Base-by-base conservation (phyloP, 179 eudicot genomes). In the Corrigiola litoralis region DNA sequence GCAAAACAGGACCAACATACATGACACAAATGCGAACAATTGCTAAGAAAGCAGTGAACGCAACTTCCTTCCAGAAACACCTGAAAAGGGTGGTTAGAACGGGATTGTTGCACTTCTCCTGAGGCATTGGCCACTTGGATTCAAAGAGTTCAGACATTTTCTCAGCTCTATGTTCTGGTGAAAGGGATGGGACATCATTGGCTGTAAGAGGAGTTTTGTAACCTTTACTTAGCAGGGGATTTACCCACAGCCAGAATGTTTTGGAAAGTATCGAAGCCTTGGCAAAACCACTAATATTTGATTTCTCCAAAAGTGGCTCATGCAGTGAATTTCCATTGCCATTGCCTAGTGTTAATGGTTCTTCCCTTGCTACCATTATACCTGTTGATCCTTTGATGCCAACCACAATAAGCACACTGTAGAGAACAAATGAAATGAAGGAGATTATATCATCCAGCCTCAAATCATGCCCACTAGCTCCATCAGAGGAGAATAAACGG, bases 181-280 rank as follows among this genome's bases (percentile, higher is more conserved):
- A 82, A 25, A 95, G 90, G 14, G 81, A 23, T 7, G 99, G 99
- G 27, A 95, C 78, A 37, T 95, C 99, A 11, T 84, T 78, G 5
- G 81, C 64, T 16, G 64, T 78, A 34, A 95, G 79, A 17, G 97
- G 92, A 7, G 80, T 45, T 58, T 73, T 82, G 66, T 83, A 85
- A 10, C 99, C 99, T 81, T 86, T 84, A 9, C 58, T 70, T 31
- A 95, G 77, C 4, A 95, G 50, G n/a, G 99, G 97, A 56, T 86
- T 86, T 81, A 95, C 65, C 99, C 99, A 95, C 10, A 88, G 4
- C 90, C 87, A 95, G 69, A 95, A 85, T 4, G 85, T 58, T 76
- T 84, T 91, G 0, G 99, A 88, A 1, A 81, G n/a, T 12, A 83
- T 2, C 18, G 97, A 86, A 47, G 95, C 95, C 17, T 77, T 62